Base-by-base conservation (phyloP, 2,329 filamentous ascomycete genomes). In the Verticillium zaregamsianum region DNA sequence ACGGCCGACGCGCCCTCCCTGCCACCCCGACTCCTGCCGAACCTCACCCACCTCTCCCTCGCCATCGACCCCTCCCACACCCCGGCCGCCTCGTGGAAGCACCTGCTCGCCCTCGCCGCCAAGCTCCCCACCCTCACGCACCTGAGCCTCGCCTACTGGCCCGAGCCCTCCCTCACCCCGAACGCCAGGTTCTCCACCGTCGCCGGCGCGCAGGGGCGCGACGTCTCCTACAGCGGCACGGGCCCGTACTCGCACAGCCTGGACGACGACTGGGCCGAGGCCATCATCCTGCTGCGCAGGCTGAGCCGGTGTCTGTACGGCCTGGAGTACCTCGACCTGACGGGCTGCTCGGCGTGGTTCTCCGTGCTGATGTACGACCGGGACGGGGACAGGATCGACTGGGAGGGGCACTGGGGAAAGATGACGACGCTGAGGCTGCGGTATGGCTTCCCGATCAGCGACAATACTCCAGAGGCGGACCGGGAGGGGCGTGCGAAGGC, bases 121-220 rank as follows among this genome's bases (percentile, higher is more conserved):
- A 84, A 82, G 65, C 70, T 86, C 7, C 78, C 78, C 0, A 80
- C 77, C 15, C 72, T 89, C 45, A 89, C 86, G 2, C 85, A 89
- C 67, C 75, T 89, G 49, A 86, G 81, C 65, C 77, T 89, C 7
- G 84, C 85, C 17, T 83, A 82, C 69, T 89, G 86, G 86, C 86
- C 86, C 1, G 79, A 81, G 58, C 86, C 86, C 2, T 80, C 79
- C 17, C 72, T 86, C n/a, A 85, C 84, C 2, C 82, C 83, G 9
- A 82, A 83, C 65, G 79, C 84, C 7, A 80, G 77, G 62, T 75
- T 75, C 31, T 73, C 82, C 0, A 79, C 80, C 2, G 72, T 87
- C 2, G 71, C 77, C 1, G 79, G 80, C 5, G 74, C 76, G 5
- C 72, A 77, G 35, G 82, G 77, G 32, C 74, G 68, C 33, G 72